Percentiles rank a stretch among this genome's conserved stretches.
phyloP scores from a whole-genome alignment of 805 yeast genomes.

The Zygosaccharomyces siamensis region DNA sequence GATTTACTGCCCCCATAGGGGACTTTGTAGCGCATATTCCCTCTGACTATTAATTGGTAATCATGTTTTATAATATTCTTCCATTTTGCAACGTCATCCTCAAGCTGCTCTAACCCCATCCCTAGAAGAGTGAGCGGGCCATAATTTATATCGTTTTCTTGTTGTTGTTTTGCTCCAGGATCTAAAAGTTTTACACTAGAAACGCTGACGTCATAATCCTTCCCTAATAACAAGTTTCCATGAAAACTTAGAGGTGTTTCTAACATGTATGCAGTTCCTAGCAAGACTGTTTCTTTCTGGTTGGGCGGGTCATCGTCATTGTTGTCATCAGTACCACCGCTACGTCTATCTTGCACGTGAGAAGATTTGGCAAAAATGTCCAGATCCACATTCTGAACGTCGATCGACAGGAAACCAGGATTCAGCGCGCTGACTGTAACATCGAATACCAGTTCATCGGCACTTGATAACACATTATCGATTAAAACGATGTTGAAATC shows the following conservation, averaged over 20 bases:
- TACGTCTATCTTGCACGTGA: constrained; percentile 29
- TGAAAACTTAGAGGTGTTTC: constrained; percentile 71
- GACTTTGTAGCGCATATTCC: constrained; percentile 69
- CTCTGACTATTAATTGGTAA: constrained; percentile 79
- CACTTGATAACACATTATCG: constrained; percentile 68
- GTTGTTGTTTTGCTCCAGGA: constrained; percentile 54
- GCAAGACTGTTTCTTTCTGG: constrained; percentile 57
- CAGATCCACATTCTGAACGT: constrained; percentile 59
- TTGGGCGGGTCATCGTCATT: constrained; percentile 7
- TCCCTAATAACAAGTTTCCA: constrained; percentile 65
- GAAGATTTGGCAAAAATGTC: constrained; percentile 81
- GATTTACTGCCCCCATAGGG: constrained; percentile 50
- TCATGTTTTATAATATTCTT: constrained; percentile 67
- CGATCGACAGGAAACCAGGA: constrained; percentile 76
- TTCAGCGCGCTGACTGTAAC: constrained; percentile 74
- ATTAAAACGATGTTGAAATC: constrained; percentile 58
- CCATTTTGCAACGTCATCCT: constrained; percentile 56
- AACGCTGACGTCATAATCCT: constrained; percentile 52
- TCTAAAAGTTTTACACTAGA: constrained; percentile 67
- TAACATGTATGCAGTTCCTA: constrained; percentile 62
- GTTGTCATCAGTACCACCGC: neutral
- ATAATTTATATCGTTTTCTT: neutral
- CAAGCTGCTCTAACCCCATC: constrained; percentile 24
- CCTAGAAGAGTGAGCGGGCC: neutral
- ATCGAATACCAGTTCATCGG: constrained; percentile 80